Evolutionary conservation across 371 early-diverging fungal species (phyloP).

Genomic region (Nematocida sp.): DNA sequence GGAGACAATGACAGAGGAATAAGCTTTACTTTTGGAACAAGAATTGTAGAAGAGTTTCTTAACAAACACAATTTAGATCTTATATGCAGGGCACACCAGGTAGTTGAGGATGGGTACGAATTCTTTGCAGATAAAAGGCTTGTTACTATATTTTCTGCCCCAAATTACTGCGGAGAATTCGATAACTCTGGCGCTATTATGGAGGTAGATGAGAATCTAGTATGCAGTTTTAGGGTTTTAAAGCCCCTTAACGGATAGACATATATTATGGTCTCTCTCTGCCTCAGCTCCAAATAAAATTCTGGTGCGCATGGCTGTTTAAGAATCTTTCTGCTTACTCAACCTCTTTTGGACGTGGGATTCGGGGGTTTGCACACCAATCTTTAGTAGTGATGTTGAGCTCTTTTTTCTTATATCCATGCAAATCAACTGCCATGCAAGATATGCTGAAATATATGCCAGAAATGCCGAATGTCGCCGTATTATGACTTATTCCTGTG

Average conservation of each 20-base stretch:
- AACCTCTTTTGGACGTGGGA: too few relatives aligned
- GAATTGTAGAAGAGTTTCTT: conserved; percentile 81
- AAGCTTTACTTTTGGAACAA: conserved; percentile 89
- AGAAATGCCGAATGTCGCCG: too few relatives aligned
- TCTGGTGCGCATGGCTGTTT: neutral
- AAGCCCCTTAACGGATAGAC: conserved; percentile 63
- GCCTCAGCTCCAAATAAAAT: neutral
- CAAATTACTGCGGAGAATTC: conserved; percentile 94
- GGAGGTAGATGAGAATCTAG: conserved; percentile 86
- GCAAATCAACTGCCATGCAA: too few relatives aligned
- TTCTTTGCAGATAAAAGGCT: conserved; percentile 86
- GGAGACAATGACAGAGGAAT: conserved; percentile 96
- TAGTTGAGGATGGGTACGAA: conserved; percentile 96
- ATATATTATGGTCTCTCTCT: neutral
- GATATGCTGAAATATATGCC: too few relatives aligned
- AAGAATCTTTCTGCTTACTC: neutral
- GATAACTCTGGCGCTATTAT: conserved; percentile 91
- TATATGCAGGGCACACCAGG: conserved; percentile 93
- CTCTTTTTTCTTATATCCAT: too few relatives aligned
- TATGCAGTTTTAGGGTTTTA: conserved; percentile 80
- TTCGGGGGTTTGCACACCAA: too few relatives aligned
- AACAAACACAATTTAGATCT: conserved; percentile 85
- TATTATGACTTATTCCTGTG: too few relatives aligned
- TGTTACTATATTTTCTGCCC: conserved; percentile 91
- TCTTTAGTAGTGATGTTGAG: too few relatives aligned